Evolutionary conservation across 1,284 basidiomycete genomes (phyloP).

Genomic region (Calocybe gambosa): DNA sequence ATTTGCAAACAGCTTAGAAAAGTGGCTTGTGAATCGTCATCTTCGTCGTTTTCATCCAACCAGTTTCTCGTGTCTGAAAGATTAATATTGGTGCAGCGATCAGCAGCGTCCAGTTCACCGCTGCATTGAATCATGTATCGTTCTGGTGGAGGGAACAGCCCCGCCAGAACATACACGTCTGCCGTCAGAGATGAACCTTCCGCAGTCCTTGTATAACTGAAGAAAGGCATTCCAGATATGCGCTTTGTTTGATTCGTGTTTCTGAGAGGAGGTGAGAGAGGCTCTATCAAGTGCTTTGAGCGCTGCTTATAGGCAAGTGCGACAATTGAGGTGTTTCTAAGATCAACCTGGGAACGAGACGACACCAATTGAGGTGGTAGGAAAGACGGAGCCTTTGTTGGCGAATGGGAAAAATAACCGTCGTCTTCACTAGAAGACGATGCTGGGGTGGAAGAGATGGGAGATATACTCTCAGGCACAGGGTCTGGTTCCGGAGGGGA

Average conservation of each 20-base stretch:
- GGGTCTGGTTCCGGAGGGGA: slow-evolving; percentile 11
- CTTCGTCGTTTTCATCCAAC: slow-evolving; percentile 29
- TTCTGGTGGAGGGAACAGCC: slow-evolving; percentile 60
- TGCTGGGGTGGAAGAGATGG: slow-evolving; percentile 15
- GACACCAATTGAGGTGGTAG: slow-evolving; percentile 25
- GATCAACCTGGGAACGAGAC: slow-evolving; percentile 40
- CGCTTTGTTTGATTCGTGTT: slow-evolving; percentile 4
- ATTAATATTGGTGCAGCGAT: slow-evolving; percentile 29
- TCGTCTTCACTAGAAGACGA: slow-evolving; percentile 39
- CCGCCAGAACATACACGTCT: slow-evolving; percentile 53
- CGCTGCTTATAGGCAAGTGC: slow-evolving; percentile 28
- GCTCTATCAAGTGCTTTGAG: slow-evolving; percentile 27
- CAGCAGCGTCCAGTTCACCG: slow-evolving; percentile 55
- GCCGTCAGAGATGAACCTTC: slow-evolving; percentile 70
- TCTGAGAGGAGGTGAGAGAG: slow-evolving; percentile 17
- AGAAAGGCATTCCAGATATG: slow-evolving; percentile 48
- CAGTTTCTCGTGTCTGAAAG: slow-evolving; percentile 26
- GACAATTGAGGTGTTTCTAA: slow-evolving; percentile 22
- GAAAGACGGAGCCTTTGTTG: slow-evolving; percentile 26
- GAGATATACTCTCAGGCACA: slow-evolving; percentile 5
- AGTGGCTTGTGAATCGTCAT: slow-evolving; percentile 28
- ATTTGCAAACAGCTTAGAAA: slow-evolving; percentile 63
- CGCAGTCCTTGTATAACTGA: slow-evolving; percentile 69
- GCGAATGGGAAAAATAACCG: slow-evolving; percentile 54
- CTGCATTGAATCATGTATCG: slow-evolving; percentile 70